Evolutionary conservation across 2,329 filamentous ascomycete species (phyloP), one percentile per base, ranked within the genome.

Genomic region (Paecilomyces variotii): DNA sequence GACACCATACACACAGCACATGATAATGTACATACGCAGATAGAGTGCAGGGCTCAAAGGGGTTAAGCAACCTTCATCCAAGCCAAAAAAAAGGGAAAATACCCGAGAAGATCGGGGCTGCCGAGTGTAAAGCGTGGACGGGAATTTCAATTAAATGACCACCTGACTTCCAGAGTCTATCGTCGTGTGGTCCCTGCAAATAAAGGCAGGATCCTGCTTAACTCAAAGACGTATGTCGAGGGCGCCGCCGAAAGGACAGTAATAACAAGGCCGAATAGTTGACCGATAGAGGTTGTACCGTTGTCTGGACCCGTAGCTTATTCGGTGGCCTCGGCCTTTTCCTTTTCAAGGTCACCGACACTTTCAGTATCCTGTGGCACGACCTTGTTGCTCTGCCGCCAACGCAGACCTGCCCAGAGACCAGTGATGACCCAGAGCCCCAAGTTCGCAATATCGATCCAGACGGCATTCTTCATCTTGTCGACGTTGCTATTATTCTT

Each of bases 381-480:
- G 9, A 32, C 58, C 45, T 60, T 58, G 25, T 66, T 64, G 52
- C 63, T 63, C 63, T 65, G 70, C 64, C 70, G 67, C 70, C 71
- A 76, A 53, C 71, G 65, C 56, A 75, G 9, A 32, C 73, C 68
- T 35, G 64, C 68, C 69, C 71, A 74, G 5, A 63, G 63, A 25
- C 83, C 81, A 2, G 84, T 86, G 53, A 87, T 72, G 55, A 91
- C 75, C 91, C 91, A 96, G 55, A 96, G 79, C 12, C 90, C 70
- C 72, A 90, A 82, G 70, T 87, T 90, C 53, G 83, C 78, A 55
- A 96, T 73, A 72, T 93, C 88, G 53, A 96, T 80, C 89, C 90
- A 96, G 14, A 94, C 89, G 4, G 90, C 89, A 69, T 87, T 86
- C 77, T 91, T 91, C 91, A 96, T 96, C 58, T 89, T 82, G 64